Conservation (phyloP, 202 grass and related monocot genomes). For the Carex sylvatica region DNA sequence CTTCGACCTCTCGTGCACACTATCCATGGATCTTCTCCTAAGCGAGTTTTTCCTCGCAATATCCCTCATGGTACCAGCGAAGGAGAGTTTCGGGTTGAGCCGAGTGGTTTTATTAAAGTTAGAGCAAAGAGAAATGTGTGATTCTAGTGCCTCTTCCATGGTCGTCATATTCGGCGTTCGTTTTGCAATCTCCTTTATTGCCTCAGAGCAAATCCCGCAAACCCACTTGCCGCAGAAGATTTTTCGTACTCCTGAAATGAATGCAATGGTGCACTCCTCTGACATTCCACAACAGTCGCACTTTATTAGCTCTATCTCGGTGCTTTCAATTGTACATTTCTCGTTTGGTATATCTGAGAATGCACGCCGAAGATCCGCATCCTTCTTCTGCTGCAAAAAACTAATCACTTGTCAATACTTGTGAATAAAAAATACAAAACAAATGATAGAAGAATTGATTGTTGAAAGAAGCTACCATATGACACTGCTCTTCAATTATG, state of each 20-base stretch:
- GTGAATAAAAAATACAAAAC: background rate
- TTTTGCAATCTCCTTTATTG: slow-evolving; percentile 54
- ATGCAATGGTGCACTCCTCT: slow-evolving; percentile 68
- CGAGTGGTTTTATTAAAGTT: slow-evolving; percentile 68
- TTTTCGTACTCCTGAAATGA: slow-evolving; percentile 52
- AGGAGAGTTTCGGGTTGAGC: slow-evolving; percentile 67
- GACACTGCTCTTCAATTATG: background rate
- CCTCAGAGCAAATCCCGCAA: slow-evolving; percentile 71
- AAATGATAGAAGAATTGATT: background rate
- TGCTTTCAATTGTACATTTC: slow-evolving; percentile 24
- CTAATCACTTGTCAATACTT: background rate
- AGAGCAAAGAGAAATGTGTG: slow-evolving; percentile 55
- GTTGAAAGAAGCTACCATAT: no score
- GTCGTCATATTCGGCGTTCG: slow-evolving; percentile 25
- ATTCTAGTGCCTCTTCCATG: slow-evolving; percentile 50
- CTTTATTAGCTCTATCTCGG: slow-evolving; percentile 45
- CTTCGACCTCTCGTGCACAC: slow-evolving; percentile 10
- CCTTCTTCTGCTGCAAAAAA: slow-evolving; percentile 35
- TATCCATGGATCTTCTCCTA: slow-evolving; percentile 35
- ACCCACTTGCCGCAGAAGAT: slow-evolving; percentile 72
- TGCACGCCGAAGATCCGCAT: slow-evolving; percentile 32
- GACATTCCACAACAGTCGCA: slow-evolving; percentile 78
- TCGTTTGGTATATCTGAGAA: slow-evolving; percentile 33
- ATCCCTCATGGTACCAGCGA: slow-evolving; percentile 69
- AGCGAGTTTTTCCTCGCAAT: slow-evolving; percentile 65